These are phyloP conservation scores for Hibiscus trionum DNA, from an alignment of 345 rosid species.

Conservation along the genomic window DNA sequence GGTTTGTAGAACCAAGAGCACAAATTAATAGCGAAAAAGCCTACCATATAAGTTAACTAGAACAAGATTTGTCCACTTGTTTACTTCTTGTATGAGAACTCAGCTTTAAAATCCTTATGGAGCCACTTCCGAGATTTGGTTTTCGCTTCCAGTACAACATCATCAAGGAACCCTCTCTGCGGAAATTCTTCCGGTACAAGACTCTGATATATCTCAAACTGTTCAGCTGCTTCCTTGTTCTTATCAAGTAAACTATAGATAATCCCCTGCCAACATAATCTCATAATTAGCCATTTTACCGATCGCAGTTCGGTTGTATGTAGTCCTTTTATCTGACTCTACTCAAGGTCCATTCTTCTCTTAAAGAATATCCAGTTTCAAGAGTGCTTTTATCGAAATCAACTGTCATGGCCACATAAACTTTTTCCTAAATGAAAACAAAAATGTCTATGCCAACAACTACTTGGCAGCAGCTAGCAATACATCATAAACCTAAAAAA, in stretches of 20 bases:
- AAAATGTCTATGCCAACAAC: not conserved
- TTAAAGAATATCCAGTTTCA: not conserved
- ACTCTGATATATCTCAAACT: conserved; percentile 59
- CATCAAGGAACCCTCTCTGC: conserved; percentile 68
- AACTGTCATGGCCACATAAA: not conserved
- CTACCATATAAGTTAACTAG: not conserved
- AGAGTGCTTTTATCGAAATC: not conserved
- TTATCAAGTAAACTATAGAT: conserved; percentile 70
- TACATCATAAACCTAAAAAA: not conserved
- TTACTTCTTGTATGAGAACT: conserved; percentile 26
- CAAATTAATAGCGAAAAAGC: not conserved
- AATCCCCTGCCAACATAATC: conserved; percentile 56
- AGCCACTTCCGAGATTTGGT: conserved; percentile 44
- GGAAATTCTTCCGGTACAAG: conserved; percentile 90
- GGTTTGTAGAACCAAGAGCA: not conserved
- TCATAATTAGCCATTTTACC: not conserved
- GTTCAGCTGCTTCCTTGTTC: conserved; percentile 70
- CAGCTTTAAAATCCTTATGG: conserved; percentile 46
- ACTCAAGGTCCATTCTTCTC: not conserved
- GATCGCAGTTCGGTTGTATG: not conserved
- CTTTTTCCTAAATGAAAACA: not conserved
- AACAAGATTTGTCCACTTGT: not conserved
- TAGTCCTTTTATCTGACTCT: not conserved
- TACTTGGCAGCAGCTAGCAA: not conserved
- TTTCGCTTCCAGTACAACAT: conserved; percentile 67